Conservation (phyloP, 768 basidiomycete species). For the Galerina sulciceps region DNA sequence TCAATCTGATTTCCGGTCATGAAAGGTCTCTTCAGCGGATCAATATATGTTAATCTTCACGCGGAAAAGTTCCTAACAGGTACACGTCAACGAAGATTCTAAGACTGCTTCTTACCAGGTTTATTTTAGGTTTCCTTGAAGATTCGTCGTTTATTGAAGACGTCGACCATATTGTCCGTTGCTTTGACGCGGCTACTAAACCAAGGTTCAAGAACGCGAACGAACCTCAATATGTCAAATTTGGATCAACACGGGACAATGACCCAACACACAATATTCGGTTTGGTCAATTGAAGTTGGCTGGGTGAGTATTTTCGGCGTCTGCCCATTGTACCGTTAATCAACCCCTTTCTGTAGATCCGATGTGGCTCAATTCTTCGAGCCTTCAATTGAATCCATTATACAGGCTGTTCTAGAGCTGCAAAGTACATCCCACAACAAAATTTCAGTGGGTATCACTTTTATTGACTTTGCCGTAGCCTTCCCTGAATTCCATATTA, state of each 20-base stretch:
- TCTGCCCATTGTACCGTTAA: background rate
- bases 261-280: background rate
- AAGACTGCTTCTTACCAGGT: background rate
- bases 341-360: background rate
- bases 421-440: background rate
- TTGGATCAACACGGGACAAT: background rate
- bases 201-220: background rate
- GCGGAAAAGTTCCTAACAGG: background rate
- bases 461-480: background rate
- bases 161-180: too few relatives aligned
- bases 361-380: background rate
- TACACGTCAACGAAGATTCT: background rate
- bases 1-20: background rate
- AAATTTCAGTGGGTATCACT: background rate
- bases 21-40: background rate
- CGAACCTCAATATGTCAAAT: conserved; percentile 1
- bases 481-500: background rate
- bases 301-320: background rate
- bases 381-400: background rate
- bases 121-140: background rate
- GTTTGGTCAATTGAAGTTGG: conserved; percentile 3
- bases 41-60: background rate
- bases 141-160: background rate
- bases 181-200: background rate
- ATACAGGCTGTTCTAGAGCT: background rate